Base-by-base conservation (phyloP, 2,329 filamentous ascomycete genomes). In the Xylaria sp. region DNA sequence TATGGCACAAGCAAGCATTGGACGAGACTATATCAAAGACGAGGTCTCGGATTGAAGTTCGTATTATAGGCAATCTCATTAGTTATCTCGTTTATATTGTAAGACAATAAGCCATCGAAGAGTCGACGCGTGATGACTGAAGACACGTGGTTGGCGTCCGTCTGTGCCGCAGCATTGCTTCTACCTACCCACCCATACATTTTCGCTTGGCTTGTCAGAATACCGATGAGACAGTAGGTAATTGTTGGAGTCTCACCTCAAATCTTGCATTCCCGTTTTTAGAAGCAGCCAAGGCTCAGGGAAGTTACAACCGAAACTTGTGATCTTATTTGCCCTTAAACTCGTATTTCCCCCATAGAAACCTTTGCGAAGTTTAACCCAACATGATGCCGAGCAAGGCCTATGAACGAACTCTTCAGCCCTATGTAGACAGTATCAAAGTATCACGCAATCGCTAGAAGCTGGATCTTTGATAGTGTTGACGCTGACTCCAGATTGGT, bases 381-480 rank as follows among this genome's bases (percentile, higher is more conserved):
- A 38, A 38, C 36, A 13, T 28, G n/a, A 38, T 56, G 51, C 49
- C 20, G 23, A 56, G 33, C 51, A 38, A 46, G 62, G 48, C 31
- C 15, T 28, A 5, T 42, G 44, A 46, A 33, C 9, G 26, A 58
- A 58, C 42, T 59, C 38, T 54, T 75, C 73, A 75, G 74, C 74
- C 74, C 70, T 76, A 76, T 17, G n/a, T n/a, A 36, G 31, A 63
- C 63, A 72, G 51, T 48, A 58, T 59, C 28, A 40, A 65, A 53
- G 56, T 57, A 59, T 65, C 23, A 44, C 65, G 65, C 49, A 54
- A 57, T 23, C 60, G 26, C 51, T 26, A 58, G n/a, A 56, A 40
- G 56, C n/a, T 2, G 3, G 7, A 23, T 57, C 48, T 54, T 53
- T 56, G 20, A 46, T 44, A 48, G 28, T 23, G 56, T 7, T 57